These are phyloP conservation scores for Leucaena leucocephala DNA, from an alignment of 306 rosid genomes.

Conservation along the genomic window DNA sequence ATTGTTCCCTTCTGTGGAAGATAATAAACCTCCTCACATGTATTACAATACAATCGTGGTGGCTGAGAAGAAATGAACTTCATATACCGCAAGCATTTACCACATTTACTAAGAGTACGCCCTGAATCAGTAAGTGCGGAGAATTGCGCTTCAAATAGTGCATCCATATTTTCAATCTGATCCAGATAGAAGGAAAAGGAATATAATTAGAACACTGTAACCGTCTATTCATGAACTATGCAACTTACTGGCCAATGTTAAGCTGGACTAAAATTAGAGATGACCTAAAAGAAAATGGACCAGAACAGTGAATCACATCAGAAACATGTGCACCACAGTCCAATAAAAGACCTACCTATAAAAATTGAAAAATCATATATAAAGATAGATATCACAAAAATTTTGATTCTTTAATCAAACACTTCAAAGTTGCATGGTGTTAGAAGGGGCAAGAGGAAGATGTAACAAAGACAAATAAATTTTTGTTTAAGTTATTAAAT, in stretches of 20 bases:
- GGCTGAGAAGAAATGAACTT: conserved; percentile 85
- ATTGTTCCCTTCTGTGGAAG: conserved; percentile 90
- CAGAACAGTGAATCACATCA: conserved; percentile 11
- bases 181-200: conserved; percentile 37
- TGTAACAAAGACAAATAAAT: conserved; percentile 15
- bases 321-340: conserved; percentile 26
- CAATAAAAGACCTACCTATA: conserved; percentile 20
- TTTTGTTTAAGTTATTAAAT: conserved; percentile 19
- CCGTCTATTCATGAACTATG: conserved; percentile 30
- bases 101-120: conserved; percentile 81
- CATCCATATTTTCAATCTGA: conserved; percentile 98
- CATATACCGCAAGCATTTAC: conserved; percentile 96
- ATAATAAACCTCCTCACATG: conserved; percentile 90
- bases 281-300: conserved; percentile 14
- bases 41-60: conserved; percentile 77
- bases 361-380: conserved; percentile 2
- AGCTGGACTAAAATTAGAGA: conserved; percentile 21
- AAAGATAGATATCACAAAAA: background rate
- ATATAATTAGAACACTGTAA: conserved; percentile 27
- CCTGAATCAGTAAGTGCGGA: conserved; percentile 87
- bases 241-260: conserved; percentile 27
- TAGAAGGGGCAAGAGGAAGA: conserved; percentile 21
- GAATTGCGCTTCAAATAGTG: conserved; percentile 92
- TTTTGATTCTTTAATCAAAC: conserved; percentile 27
- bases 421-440: conserved; percentile 24